These are phyloP conservation scores for Fusarium transvaalense DNA, from an alignment of 2,329 filamentous ascomycete genomes.

Conservation along the genomic window DNA sequence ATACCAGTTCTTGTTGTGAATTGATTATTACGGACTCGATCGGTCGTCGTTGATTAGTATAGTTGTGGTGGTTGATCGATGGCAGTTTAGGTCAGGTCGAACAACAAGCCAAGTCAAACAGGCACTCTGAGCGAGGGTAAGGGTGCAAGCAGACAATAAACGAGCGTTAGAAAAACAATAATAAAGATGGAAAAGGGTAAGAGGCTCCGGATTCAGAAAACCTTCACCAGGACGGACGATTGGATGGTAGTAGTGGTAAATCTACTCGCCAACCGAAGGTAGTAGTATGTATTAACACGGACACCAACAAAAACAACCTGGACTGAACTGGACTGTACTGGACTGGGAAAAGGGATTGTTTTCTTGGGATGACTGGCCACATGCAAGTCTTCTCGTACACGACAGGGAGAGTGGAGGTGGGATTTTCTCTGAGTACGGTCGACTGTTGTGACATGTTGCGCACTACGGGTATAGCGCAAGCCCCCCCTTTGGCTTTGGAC, in stretches of 20 bases:
- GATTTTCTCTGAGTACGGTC: constrained; percentile 33
- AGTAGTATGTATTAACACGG: constrained; percentile 38
- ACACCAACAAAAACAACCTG: constrained; percentile 37
- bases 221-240: constrained; percentile 39
- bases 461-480: constrained; percentile 33
- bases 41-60: constrained; percentile 17
- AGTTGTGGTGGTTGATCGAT: constrained; percentile 15
- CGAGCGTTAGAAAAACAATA: constrained; percentile 44
- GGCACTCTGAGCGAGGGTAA: constrained; percentile 44
- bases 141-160: constrained; percentile 42
- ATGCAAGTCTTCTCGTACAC: constrained; percentile 39
- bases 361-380: constrained; percentile 43
- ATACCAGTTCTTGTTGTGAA: constrained; percentile 17
- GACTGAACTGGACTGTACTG: constrained; percentile 28
- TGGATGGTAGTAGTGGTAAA: constrained; percentile 39
- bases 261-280: constrained; percentile 22
- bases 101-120: constrained; percentile 21
- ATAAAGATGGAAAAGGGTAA: constrained; percentile 26
- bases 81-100: constrained; percentile 5
- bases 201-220: constrained; percentile 34
- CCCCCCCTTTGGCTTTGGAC: constrained; percentile 26
- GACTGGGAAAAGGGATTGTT: constrained; percentile 51
- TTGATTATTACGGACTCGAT: constrained; percentile 18
- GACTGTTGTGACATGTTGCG: constrained; percentile 17
- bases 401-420: constrained; percentile 28